phyloP scores from a whole-genome alignment of 2,329 filamentous ascomycete species.

The Phoma sp. region DNA sequence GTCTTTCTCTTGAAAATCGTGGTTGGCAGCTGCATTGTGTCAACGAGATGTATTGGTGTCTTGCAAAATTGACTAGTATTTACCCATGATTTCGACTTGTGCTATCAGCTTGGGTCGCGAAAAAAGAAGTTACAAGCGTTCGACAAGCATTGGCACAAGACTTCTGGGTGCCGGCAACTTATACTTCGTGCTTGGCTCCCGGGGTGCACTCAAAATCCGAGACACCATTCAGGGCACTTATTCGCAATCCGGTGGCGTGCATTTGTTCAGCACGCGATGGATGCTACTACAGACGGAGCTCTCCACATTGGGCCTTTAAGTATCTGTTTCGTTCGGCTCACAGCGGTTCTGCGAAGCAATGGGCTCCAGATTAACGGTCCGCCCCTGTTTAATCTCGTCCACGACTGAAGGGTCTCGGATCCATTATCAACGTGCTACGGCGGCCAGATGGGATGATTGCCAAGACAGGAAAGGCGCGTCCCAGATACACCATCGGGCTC shows the following conservation, averaged over 20 bases:
- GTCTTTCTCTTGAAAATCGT: constrained; percentile 1
- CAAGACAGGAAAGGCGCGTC: constrained; percentile 8
- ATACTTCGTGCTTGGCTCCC: constrained; percentile 7
- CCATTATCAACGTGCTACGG: not conserved
- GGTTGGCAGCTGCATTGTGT: not conserved
- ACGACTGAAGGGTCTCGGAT: not conserved
- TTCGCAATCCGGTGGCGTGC: constrained; percentile 9
- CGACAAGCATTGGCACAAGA: constrained; percentile 13
- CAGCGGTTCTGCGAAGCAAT: not conserved
- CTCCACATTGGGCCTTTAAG: not conserved
- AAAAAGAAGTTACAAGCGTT: not conserved
- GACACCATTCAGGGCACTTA: too few relatives aligned
- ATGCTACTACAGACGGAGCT: constrained; percentile 1
- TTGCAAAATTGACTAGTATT: too few relatives aligned
- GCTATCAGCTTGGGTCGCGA: not conserved
- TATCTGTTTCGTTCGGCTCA: not conserved
- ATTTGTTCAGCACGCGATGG: constrained; percentile 2
- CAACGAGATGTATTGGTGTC: not conserved
- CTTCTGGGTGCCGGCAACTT: constrained; percentile 9
- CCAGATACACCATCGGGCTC: constrained; percentile 12
- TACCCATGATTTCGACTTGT: constrained; percentile 4
- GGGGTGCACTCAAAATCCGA: not conserved
- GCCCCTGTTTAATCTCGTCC: not conserved
- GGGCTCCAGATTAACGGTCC: not conserved
- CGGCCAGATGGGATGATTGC: constrained; percentile 1